Conservation (phyloP, 1,139 yeast genomes). For the Geotrichum aggregatum region DNA sequence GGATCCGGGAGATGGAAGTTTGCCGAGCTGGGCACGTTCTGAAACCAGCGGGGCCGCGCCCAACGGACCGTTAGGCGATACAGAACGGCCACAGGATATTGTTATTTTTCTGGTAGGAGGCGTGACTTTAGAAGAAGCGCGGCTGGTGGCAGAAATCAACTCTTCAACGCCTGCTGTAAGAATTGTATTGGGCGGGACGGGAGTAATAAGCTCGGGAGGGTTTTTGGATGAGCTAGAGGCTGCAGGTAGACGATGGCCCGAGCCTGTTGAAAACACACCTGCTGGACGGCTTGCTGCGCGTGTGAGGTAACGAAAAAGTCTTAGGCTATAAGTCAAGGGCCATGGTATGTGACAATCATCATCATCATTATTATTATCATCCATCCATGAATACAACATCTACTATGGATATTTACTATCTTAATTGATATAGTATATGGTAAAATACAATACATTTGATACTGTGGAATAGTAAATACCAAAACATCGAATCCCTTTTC, state of each 20-base stretch:
- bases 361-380: no score
- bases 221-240: conserved; percentile 46
- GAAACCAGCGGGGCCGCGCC: conserved; percentile 23
- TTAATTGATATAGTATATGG: no score
- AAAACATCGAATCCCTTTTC: neutral
- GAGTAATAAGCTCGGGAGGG: conserved; percentile 53
- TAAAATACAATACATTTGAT: no score
- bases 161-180: conserved; percentile 49
- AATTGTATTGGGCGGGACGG: conserved; percentile 74
- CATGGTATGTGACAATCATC: no score
- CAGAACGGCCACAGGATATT: conserved; percentile 59
- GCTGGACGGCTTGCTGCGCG: conserved; percentile 25
- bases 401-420: no score
- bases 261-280: conserved; percentile 17
- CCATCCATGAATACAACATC: no score
- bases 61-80: conserved; percentile 31
- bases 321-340: no score
- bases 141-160: conserved; percentile 72
- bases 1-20: conserved; percentile 39
- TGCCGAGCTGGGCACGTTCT: conserved; percentile 30
- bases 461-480: neutral
- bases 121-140: conserved; percentile 84
- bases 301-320: conserved; percentile 6
- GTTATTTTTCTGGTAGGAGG: conserved; percentile 86
- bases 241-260: conserved; percentile 31